Evolutionary conservation across 257 asterid genomes (phyloP).

Genomic region (Solanum phureja): DNA sequence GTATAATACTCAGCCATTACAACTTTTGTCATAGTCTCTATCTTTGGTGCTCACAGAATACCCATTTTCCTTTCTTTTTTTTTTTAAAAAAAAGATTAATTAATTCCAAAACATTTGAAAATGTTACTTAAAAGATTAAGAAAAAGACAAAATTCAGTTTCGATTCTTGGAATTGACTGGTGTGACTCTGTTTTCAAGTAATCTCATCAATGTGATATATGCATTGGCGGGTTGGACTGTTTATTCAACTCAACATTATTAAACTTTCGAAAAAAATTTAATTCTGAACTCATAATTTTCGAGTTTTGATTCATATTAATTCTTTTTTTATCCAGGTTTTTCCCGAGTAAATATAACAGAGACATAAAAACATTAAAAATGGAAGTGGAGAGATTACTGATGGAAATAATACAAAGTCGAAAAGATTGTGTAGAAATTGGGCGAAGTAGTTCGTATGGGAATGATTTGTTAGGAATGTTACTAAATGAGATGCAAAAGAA

Average conservation of each 20-base stretch:
- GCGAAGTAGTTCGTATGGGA: slow-evolving; percentile 22
- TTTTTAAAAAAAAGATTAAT: too few relatives aligned
- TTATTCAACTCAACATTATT: neutral
- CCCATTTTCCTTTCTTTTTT: neutral
- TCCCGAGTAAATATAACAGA: slow-evolving; percentile 84
- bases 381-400: slow-evolving; percentile 67
- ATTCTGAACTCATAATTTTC: neutral
- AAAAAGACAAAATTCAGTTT: neutral
- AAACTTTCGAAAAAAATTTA: neutral
- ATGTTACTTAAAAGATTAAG: neutral
- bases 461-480: slow-evolving; percentile 10
- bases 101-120: neutral
- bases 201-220: neutral
- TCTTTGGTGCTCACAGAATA: neutral
- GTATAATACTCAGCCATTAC: too few relatives aligned
- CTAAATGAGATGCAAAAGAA: slow-evolving; percentile 69
- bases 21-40: too few relatives aligned
- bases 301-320: neutral
- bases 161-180: slow-evolving; percentile 12
- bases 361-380: slow-evolving; percentile 64
- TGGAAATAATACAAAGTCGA: slow-evolving; percentile 87
- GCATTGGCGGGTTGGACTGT: neutral
- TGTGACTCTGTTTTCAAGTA: slow-evolving; percentile 6
- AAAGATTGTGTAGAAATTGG: slow-evolving; percentile 68
- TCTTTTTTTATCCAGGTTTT: slow-evolving; percentile 29